phyloP scores from a whole-genome alignment of 1,284 basidiomycete species.

The Leccinum huronense region DNA sequence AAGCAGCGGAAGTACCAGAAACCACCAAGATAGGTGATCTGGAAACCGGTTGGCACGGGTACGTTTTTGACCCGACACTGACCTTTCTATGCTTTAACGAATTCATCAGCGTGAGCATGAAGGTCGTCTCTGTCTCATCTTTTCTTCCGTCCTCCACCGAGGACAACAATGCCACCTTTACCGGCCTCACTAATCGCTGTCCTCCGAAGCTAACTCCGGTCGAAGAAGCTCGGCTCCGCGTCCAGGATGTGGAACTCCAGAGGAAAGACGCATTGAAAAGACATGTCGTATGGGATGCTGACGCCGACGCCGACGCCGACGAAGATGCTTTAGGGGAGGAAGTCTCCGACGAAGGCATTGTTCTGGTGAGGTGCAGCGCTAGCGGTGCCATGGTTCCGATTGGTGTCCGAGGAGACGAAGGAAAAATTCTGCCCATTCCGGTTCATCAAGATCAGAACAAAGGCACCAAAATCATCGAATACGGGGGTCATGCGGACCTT shows the following conservation, averaged over 20 bases:
- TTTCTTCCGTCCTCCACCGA: constrained; percentile 66
- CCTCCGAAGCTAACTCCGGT: constrained; percentile 48
- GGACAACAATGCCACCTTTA: constrained; percentile 56
- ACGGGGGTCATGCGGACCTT: constrained; percentile 49
- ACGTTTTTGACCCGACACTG: constrained; percentile 21
- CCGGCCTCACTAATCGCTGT: constrained; percentile 45
- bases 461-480: constrained; percentile 42
- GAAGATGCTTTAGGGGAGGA: constrained; percentile 52
- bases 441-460: constrained; percentile 21
- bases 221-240: constrained; percentile 52
- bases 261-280: constrained; percentile 44
- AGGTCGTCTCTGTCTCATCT: constrained; percentile 66
- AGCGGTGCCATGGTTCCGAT: constrained; percentile 38
- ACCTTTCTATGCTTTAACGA: constrained; percentile 11
- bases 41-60: constrained; percentile 72
- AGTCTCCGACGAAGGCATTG: constrained; percentile 44
- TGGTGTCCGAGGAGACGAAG: constrained; percentile 48
- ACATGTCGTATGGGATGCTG: constrained; percentile 51
- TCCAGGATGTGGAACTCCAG: constrained; percentile 57
- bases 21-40: constrained; percentile 64
- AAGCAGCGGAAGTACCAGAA: constrained; percentile 65
- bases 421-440: constrained; percentile 42
- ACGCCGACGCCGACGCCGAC: constrained; percentile 46
- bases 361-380: constrained; percentile 29
- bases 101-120: constrained; percentile 58